These are phyloP conservation scores for Osmozyma mogii DNA, from an alignment of 805 yeast genomes.

Conservation along the genomic window DNA sequence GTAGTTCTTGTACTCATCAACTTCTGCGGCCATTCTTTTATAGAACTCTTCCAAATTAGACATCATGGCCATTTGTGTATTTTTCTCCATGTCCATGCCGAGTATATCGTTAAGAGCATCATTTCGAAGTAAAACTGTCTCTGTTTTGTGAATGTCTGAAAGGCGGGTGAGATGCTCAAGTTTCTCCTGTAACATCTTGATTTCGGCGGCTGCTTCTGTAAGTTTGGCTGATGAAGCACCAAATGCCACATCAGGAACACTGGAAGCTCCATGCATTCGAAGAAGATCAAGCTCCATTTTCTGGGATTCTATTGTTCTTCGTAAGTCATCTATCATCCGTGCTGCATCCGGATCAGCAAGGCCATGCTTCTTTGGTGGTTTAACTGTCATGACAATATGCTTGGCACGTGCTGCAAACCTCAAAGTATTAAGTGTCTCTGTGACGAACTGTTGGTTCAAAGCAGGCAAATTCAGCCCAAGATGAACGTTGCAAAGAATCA, in stretches of 20 bases:
- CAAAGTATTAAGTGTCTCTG: slow-evolving; percentile 80
- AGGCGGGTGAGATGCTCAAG: slow-evolving; percentile 63
- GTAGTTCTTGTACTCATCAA: slow-evolving; percentile 54
- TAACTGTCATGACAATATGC: slow-evolving; percentile 66
- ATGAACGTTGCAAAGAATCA: slow-evolving; percentile 82
- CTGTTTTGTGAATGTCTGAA: slow-evolving; percentile 51
- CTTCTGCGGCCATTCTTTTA: slow-evolving; percentile 40
- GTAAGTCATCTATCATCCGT: slow-evolving; percentile 45
- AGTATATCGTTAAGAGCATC: slow-evolving; percentile 54
- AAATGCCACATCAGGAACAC: slow-evolving; percentile 2
- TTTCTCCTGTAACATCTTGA: slow-evolving; percentile 54
- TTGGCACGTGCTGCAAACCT: slow-evolving; percentile 93
- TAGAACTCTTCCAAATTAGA: slow-evolving; percentile 42
- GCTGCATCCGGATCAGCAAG: slow-evolving; percentile 36
- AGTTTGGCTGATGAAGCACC: too few relatives aligned
- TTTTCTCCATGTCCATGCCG: slow-evolving; percentile 31
- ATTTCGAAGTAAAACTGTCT: slow-evolving; percentile 47
- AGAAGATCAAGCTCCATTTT: slow-evolving; percentile 41
- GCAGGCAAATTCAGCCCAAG: slow-evolving; percentile 31
- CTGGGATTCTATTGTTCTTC: slow-evolving; percentile 54
- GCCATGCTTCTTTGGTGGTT: slow-evolving; percentile 35
- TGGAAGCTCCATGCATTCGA: slow-evolving; percentile 10
- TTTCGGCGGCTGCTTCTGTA: slow-evolving; percentile 40
- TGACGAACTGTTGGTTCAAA: slow-evolving; percentile 36
- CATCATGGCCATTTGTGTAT: slow-evolving; percentile 34